Conservation (phyloP, 2,329 filamentous ascomycete species). For the Lachnellula arida region DNA sequence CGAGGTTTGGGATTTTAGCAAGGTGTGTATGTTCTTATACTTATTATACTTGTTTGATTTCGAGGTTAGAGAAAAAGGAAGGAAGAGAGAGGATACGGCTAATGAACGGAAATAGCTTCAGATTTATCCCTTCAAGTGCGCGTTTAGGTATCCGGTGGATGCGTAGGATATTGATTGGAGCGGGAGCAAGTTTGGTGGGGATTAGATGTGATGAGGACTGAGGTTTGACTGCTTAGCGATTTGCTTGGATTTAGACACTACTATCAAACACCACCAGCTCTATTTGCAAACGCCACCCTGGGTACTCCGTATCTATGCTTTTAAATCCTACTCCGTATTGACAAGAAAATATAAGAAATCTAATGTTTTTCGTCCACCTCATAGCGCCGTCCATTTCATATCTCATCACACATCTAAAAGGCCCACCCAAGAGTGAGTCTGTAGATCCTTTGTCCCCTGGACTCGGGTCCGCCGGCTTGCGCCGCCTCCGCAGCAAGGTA, state of each 20-base stretch:
- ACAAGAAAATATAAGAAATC: no score
- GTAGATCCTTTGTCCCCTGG: constrained; percentile 22
- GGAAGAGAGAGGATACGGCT: background rate
- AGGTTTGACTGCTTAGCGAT: no score
- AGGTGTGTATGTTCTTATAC: constrained; percentile 37
- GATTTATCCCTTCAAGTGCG: constrained; percentile 14
- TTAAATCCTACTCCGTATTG: no score
- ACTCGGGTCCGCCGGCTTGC: constrained; percentile 20
- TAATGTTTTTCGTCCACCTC: no score
- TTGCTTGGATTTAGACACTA: no score
- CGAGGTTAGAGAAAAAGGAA: background rate
- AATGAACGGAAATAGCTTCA: background rate
- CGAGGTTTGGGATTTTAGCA: constrained; percentile 78
- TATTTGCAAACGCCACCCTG: no score
- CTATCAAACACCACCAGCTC: no score
- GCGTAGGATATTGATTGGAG: background rate
- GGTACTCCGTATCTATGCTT: no score
- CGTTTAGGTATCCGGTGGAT: constrained; percentile 2
- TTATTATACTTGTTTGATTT: background rate
- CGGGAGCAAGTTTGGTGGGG: background rate
- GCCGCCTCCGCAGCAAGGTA: constrained; percentile 18
- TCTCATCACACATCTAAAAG: constrained; percentile 11
- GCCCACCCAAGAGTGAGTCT: constrained; percentile 21
- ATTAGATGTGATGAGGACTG: background rate
- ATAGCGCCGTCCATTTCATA: background rate